Conservation (phyloP, 2,329 filamentous ascomycete species). For the Monosporascus sp. region DNA sequence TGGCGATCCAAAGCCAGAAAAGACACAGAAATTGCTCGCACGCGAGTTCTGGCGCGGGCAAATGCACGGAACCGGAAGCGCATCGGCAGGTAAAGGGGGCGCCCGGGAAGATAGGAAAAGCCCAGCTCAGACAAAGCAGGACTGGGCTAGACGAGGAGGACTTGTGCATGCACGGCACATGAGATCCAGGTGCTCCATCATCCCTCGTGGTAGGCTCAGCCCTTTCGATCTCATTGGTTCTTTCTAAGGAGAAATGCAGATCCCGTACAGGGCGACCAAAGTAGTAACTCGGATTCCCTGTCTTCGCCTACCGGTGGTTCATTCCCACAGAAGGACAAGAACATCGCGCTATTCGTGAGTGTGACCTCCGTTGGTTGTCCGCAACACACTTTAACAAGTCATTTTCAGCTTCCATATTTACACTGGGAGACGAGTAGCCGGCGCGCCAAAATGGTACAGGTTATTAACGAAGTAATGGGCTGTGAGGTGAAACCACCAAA, state of each 20-base stretch:
- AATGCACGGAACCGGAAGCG: constrained; percentile 4
- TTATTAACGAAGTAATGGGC: constrained; percentile 11
- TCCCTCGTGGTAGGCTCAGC: constrained; percentile 3
- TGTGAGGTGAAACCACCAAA: neutral
- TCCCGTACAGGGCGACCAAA: neutral
- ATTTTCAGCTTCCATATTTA: constrained; percentile 18
- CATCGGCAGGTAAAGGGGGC: neutral
- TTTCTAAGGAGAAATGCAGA: neutral
- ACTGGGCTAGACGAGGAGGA: neutral
- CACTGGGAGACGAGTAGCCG: constrained; percentile 22
- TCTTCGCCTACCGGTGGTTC: neutral
- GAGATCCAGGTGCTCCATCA: constrained; percentile 3
- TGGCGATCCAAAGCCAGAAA: neutral
- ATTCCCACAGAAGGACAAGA: neutral
- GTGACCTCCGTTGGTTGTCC: neutral
- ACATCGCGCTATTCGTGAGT: constrained; percentile 7
- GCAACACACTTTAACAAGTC: neutral
- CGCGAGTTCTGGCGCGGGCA: constrained; percentile 6
- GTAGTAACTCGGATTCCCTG: neutral
- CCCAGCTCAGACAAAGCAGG: neutral
- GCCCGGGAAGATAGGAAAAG: neutral
- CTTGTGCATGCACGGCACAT: constrained; percentile 6
- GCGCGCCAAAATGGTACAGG: constrained; percentile 5
- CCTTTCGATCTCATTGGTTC: too few species aligned
- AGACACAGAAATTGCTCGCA: constrained; percentile 1